A percentile compares a stretch with the other conserved stretches of the same genome.
These are phyloP conservation scores for Umbelopsis sp. DNA, from an alignment of 192 early-diverging fungal species.

Conservation along the genomic window DNA sequence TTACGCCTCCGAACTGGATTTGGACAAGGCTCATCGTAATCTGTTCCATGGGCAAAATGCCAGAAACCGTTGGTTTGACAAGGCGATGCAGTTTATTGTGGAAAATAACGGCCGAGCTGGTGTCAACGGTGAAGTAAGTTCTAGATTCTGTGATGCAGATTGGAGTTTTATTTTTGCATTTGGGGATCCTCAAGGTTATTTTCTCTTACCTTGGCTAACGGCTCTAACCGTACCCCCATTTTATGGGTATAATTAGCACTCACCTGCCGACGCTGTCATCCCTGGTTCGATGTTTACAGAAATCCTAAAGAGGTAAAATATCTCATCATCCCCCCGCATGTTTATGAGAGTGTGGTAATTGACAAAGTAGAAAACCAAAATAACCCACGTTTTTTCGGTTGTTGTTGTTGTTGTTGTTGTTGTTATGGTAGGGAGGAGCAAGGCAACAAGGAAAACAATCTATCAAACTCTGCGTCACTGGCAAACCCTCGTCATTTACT, in stretches of 20 bases:
- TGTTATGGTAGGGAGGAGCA: slow-evolving; percentile 10
- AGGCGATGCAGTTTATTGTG: slow-evolving; percentile 16
- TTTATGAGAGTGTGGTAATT: not conserved
- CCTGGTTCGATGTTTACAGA: slow-evolving; percentile 82
- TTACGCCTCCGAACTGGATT: slow-evolving; percentile 54
- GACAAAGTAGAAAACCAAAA: slow-evolving; percentile 18
- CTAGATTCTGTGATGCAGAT: not conserved
- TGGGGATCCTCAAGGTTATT: no score
- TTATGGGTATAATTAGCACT: slow-evolving; percentile 56
- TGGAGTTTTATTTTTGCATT: no score
- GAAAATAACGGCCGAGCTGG: slow-evolving; percentile 70
- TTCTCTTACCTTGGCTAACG: no score
- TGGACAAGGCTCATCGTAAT: slow-evolving; percentile 69
- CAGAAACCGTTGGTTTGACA: slow-evolving; percentile 50
- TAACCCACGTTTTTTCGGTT: slow-evolving; percentile 59
- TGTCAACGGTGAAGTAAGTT: slow-evolving; percentile 83
- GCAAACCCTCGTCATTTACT: slow-evolving; percentile 63
- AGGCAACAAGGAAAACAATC: slow-evolving; percentile 41
- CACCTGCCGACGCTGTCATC: slow-evolving; percentile 90
- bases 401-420: no score
- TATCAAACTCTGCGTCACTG: slow-evolving; percentile 32
- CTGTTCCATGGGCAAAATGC: slow-evolving; percentile 79
- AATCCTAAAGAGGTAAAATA: slow-evolving; percentile 60
- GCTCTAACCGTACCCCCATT: not conserved
- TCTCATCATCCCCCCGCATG: not conserved